These are phyloP conservation scores for Coemansia linderi DNA, from an alignment of 371 early-diverging fungal species.

Conservation along the genomic window DNA sequence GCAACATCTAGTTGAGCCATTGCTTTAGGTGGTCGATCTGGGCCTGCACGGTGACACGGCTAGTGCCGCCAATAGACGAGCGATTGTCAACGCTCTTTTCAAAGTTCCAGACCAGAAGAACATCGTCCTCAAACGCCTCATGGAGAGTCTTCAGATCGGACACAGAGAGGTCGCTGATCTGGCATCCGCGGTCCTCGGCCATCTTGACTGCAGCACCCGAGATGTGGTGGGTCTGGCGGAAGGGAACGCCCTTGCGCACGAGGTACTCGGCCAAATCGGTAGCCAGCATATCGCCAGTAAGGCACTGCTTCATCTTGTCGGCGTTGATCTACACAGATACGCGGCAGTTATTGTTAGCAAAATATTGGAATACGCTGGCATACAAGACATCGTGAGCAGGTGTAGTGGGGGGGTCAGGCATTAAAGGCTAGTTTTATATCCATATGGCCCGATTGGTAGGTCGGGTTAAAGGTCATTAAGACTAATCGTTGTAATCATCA, in stretches of 20 bases:
- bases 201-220: slow-evolving; percentile 92
- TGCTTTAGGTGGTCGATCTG: slow-evolving; percentile 76
- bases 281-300: slow-evolving; percentile 93
- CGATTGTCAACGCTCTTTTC: slow-evolving; percentile 87
- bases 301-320: slow-evolving; percentile 44
- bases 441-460: slow-evolving; percentile 20
- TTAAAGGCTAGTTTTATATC: slow-evolving; percentile 32
- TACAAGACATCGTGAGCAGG: neutral
- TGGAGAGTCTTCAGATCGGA: slow-evolving; percentile 82
- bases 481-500: slow-evolving; percentile 29
- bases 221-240: slow-evolving; percentile 97
- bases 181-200: slow-evolving; percentile 80
- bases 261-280: slow-evolving; percentile 97
- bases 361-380: neutral
- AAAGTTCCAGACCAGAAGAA: slow-evolving; percentile 79
- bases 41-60: slow-evolving; percentile 69
- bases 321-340: slow-evolving; percentile 36
- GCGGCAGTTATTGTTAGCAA: neutral
- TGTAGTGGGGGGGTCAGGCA: slow-evolving; percentile 16
- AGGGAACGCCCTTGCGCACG: slow-evolving; percentile 82
- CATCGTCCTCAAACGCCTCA: slow-evolving; percentile 79
- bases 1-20: slow-evolving; percentile 59
- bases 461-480: slow-evolving; percentile 25
- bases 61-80: slow-evolving; percentile 87
- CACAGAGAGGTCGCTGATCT: slow-evolving; percentile 71